Conservation (phyloP, 176 grass and related monocot genomes). For the Avena insularis region DNA sequence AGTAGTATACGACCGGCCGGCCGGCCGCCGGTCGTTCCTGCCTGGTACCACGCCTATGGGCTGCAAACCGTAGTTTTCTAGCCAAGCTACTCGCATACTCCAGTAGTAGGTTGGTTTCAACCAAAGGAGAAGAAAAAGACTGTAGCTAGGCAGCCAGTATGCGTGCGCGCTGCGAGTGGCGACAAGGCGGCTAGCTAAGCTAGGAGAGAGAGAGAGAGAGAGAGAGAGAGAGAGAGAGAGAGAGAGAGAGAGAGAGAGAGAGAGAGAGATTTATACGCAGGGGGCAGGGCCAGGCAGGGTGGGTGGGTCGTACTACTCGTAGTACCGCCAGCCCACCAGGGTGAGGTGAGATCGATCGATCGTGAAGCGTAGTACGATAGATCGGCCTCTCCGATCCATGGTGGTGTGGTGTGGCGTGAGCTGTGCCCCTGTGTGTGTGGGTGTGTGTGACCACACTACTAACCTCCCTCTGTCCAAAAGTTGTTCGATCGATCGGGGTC, state of each 20-base stretch:
- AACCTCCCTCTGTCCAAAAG: not conserved
- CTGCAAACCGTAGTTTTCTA: not conserved
- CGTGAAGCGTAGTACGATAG: not conserved
- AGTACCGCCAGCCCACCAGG: too few species aligned
- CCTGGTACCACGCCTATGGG: not conserved
- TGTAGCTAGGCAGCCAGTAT: not conserved
- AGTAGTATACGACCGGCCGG: not conserved
- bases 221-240: too few species aligned
- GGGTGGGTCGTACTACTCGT: too few species aligned
- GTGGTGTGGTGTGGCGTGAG: slow-evolving; percentile 30
- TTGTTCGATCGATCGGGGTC: not conserved
- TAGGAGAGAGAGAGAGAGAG: too few species aligned
- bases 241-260: too few species aligned
- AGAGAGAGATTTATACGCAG: too few species aligned
- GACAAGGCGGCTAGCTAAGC: not conserved
- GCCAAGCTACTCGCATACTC: too few species aligned
- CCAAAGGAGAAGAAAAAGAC: not conserved
- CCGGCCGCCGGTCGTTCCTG: too few species aligned
- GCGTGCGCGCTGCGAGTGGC: not conserved
- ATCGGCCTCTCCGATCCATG: not conserved
- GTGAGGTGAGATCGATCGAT: too few species aligned
- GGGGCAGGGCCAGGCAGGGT: too few species aligned
- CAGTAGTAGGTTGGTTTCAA: not conserved
- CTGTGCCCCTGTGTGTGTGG: slow-evolving; percentile 34
- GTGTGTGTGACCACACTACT: slow-evolving; percentile 33